These are phyloP conservation scores for Brassica hybrid DNA, from an alignment of 441 rosid genomes.

Conservation along the genomic window DNA sequence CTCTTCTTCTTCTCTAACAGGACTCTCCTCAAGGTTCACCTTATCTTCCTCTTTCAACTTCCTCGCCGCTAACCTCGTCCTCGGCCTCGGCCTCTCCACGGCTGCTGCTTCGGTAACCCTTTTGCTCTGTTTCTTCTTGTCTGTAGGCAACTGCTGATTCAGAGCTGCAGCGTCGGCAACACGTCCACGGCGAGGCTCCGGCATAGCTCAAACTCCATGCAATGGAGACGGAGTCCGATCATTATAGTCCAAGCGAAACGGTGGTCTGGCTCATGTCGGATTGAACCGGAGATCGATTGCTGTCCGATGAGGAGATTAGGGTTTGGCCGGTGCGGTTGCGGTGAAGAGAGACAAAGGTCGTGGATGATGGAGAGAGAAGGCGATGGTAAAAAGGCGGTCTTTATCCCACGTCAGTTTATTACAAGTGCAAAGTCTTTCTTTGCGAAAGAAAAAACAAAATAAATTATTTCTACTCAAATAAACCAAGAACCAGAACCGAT, in stretches of 20 bases:
- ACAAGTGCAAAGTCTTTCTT: background rate
- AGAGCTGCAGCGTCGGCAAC: conserved; percentile 49
- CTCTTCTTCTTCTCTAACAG: conserved; percentile 41
- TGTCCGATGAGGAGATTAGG: conserved; percentile 38
- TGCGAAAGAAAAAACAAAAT: no score
- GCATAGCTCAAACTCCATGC: conserved; percentile 91
- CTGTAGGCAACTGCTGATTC: conserved; percentile 20
- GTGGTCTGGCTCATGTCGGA: conserved; percentile 35
- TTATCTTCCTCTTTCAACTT: conserved; percentile 50
- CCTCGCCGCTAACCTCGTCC: conserved; percentile 67
- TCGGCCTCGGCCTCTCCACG: conserved; percentile 57
- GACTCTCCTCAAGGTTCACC: conserved; percentile 19
- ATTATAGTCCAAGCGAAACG: conserved; percentile 46
- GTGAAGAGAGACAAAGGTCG: background rate
- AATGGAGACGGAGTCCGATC: conserved; percentile 54
- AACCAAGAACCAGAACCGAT: no score
- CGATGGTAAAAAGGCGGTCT: background rate
- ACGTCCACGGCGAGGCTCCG: conserved; percentile 86
- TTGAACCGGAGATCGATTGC: conserved; percentile 24
- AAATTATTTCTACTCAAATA: background rate
- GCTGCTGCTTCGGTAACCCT: conserved; percentile 44
- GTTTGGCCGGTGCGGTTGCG: conserved; percentile 39
- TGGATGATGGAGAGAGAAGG: conserved; percentile 21
- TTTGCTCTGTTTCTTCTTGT: conserved; percentile 39
- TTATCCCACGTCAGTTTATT: no score